Percentiles rank a stretch among this genome's conserved stretches.
phyloP scores from a whole-genome alignment of 805 yeast species.

The Schwanniomyces occidentalis region DNA sequence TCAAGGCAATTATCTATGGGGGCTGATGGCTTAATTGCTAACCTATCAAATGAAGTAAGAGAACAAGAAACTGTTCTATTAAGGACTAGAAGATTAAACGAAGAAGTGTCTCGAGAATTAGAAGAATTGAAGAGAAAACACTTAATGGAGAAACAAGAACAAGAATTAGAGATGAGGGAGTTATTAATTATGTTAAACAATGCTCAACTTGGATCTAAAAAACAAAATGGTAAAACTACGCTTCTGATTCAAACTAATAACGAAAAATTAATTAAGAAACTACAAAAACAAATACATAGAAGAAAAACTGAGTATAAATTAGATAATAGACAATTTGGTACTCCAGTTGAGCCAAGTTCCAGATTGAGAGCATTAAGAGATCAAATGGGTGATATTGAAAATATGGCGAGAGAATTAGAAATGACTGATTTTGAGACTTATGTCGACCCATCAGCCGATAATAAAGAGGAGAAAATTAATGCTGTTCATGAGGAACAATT shows the following conservation, averaged over 20 bases:
- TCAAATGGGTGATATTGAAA: constrained; percentile 81
- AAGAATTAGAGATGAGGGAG: constrained; percentile 75
- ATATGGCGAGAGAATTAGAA: constrained; percentile 83
- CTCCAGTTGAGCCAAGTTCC: constrained; percentile 72
- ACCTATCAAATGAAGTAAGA: constrained; percentile 57
- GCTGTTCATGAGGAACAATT: too few relatives aligned
- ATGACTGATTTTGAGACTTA: constrained; percentile 71
- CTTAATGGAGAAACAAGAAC: constrained; percentile 68
- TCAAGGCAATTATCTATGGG: constrained; percentile 70
- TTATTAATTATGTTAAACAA: constrained; percentile 63
- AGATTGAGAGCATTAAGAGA: constrained; percentile 73
- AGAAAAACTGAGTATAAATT: constrained; percentile 47
- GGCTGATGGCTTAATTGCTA: constrained; percentile 68
- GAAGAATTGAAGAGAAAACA: constrained; percentile 62
- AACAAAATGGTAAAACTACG: constrained; percentile 34
- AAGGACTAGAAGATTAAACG: constrained; percentile 61
- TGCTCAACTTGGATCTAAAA: constrained; percentile 30
- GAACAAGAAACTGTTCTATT: constrained; percentile 62
- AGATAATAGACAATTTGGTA: constrained; percentile 48
- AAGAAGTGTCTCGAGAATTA: constrained; percentile 58
- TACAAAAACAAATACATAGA: constrained; percentile 47
- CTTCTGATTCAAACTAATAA: constrained; percentile 34
- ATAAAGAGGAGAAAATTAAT: constrained; percentile 1
- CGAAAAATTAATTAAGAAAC: constrained; percentile 38
- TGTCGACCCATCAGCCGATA: constrained; percentile 9